phyloP scores from a whole-genome alignment of 257 asterid genomes.

The Rubia yunnanensis region DNA sequence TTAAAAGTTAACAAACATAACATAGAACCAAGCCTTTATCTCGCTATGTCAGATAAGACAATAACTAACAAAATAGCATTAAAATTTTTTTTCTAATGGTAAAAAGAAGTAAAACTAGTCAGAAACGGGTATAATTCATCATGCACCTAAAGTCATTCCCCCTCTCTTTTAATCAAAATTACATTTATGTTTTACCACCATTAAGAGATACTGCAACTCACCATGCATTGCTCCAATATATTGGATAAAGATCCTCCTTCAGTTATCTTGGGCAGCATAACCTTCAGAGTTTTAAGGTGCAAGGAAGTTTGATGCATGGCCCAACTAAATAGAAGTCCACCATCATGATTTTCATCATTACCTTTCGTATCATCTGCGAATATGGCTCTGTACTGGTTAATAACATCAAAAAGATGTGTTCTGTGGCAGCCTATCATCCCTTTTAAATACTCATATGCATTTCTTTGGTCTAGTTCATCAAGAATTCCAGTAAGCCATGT shows the following conservation, averaged over 20 bases:
- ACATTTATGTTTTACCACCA: too few relatives aligned
- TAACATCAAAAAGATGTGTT: slow-evolving; percentile 91
- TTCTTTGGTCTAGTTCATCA: slow-evolving; percentile 91
- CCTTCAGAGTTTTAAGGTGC: slow-evolving; percentile 72
- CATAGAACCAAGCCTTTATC: background rate
- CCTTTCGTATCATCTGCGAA: slow-evolving; percentile 92
- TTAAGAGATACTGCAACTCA: slow-evolving; percentile 30
- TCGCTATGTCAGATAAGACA: background rate
- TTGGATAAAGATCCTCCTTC: slow-evolving; percentile 95
- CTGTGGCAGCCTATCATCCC: slow-evolving; percentile 90
- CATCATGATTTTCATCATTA: slow-evolving; percentile 91
- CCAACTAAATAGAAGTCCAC: slow-evolving; percentile 98
- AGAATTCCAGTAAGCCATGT: slow-evolving; percentile 92
- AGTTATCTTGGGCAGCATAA: slow-evolving; percentile 90
- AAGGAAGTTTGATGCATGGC: slow-evolving; percentile 91
- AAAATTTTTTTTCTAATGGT: background rate
- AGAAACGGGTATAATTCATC: background rate
- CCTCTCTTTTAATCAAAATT: background rate
- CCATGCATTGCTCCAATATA: slow-evolving; percentile 96
- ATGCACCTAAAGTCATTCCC: background rate
- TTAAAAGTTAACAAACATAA: background rate
- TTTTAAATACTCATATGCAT: slow-evolving; percentile 89
- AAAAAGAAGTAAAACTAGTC: background rate
- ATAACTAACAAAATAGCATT: background rate
- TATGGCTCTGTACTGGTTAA: slow-evolving; percentile 96